Conservation (phyloP, 2,329 filamentous ascomycete genomes). For the Pseudophaeomoniella oleicola region DNA sequence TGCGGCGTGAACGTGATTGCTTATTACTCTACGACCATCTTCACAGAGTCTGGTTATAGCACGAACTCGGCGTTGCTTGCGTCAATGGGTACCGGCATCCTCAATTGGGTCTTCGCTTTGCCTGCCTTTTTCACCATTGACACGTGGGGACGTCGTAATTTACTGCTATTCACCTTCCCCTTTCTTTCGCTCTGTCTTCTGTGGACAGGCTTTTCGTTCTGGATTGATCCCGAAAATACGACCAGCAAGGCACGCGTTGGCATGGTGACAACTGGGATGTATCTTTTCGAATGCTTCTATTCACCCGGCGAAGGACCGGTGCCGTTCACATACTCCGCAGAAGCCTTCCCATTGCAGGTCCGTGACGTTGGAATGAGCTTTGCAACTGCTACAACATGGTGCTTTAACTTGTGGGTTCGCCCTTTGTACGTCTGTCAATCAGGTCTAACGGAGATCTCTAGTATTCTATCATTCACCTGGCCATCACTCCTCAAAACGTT, state of each 20-base stretch:
- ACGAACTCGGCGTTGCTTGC: constrained; percentile 39
- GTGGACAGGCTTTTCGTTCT: constrained; percentile 37
- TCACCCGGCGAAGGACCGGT: constrained; percentile 45
- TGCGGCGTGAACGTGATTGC: constrained; percentile 43
- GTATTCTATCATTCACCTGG: constrained; percentile 37
- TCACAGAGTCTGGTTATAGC: constrained; percentile 38
- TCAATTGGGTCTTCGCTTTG: constrained; percentile 52
- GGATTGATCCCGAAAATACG: constrained; percentile 21
- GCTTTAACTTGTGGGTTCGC: not conserved
- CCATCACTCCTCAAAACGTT: constrained; percentile 33
- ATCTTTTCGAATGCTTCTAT: constrained; percentile 38
- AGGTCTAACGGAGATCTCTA: no score
- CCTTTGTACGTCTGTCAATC: no score
- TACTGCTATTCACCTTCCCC: constrained; percentile 49
- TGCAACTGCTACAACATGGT: constrained; percentile 32
- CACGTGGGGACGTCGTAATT: constrained; percentile 47
- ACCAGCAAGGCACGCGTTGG: constrained; percentile 20
- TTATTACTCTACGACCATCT: constrained; percentile 49
- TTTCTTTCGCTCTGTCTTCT: constrained; percentile 37
- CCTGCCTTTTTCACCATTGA: constrained; percentile 53
- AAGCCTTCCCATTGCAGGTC: constrained; percentile 48
- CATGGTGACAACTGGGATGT: constrained; percentile 27
- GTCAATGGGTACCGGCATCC: constrained; percentile 49
- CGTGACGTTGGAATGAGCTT: constrained; percentile 48
- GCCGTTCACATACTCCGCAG: constrained; percentile 51